Evolutionary conservation across 192 early-diverging fungal species (phyloP).

Genomic region (Coemansia interrupta): DNA sequence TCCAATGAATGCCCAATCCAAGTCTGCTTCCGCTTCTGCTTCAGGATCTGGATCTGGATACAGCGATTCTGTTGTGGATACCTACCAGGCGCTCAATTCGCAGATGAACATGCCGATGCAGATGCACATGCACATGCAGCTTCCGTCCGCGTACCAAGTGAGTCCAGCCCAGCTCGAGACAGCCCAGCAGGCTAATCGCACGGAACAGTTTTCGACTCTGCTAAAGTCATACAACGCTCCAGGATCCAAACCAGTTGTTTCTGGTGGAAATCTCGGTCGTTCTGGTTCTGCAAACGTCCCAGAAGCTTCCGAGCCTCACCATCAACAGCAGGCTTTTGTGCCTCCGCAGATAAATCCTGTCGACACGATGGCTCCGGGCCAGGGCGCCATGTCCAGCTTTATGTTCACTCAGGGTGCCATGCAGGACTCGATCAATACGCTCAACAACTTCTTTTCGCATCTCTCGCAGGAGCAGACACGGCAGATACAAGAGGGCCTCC

Average conservation of each 20-base stretch:
- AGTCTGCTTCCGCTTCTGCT: too few relatives aligned
- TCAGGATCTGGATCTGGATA: too few relatives aligned
- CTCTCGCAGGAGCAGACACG: conserved; percentile 41
- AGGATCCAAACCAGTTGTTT: not conserved
- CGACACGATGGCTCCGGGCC: not conserved
- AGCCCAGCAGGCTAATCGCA: conserved; percentile 1
- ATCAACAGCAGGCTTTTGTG: not conserved
- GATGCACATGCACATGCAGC: conserved; percentile 49
- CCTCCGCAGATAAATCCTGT: not conserved
- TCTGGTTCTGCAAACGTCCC: too few relatives aligned
- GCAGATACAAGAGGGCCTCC: conserved; percentile 43
- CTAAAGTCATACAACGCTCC: conserved; percentile 33
- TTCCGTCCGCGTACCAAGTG: conserved; percentile 9
- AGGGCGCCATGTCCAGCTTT: conserved; percentile 18
- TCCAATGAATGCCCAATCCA: not conserved
- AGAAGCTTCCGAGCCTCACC: not conserved
- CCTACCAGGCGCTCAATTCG: conserved; percentile 19
- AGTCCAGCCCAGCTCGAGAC: not conserved
- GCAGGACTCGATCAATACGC: conserved; percentile 44
- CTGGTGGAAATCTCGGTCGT: not conserved
- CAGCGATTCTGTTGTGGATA: conserved; percentile 20
- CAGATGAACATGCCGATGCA: conserved; percentile 33
- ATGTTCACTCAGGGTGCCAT: conserved; percentile 37
- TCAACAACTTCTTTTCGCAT: conserved; percentile 47
- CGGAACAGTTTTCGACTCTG: conserved; percentile 17